These are phyloP conservation scores for Ilyonectria robusta DNA, from an alignment of 2,329 filamentous ascomycete species.

Conservation along the genomic window DNA sequence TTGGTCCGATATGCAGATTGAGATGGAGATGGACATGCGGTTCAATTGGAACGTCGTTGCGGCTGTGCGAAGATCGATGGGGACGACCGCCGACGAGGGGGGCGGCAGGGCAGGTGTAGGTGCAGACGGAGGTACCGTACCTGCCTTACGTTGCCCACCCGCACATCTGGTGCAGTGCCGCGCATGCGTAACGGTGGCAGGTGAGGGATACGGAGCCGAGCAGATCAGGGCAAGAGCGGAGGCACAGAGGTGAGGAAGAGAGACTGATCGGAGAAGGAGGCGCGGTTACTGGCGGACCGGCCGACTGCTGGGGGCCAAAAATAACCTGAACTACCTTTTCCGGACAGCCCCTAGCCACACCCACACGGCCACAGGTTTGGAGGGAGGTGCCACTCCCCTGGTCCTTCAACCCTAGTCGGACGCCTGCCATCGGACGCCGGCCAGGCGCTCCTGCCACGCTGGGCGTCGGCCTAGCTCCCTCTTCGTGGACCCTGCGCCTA, in stretches of 20 bases:
- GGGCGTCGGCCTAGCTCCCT: slow-evolving; percentile 20
- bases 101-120: background rate
- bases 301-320: slow-evolving; percentile 44
- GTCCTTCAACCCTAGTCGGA: slow-evolving; percentile 4
- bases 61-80: slow-evolving; percentile 27
- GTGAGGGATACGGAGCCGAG: slow-evolving; percentile 3
- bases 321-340: slow-evolving; percentile 36
- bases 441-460: background rate
- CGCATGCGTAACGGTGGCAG: slow-evolving; percentile 29
- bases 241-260: slow-evolving; percentile 2
- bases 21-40: slow-evolving; percentile 14
- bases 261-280: slow-evolving; percentile 6
- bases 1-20: background rate
- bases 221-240: slow-evolving; percentile 34
- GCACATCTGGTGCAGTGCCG: background rate
- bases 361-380: slow-evolving; percentile 31
- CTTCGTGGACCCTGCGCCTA: slow-evolving; percentile 33
- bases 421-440: slow-evolving; percentile 26
- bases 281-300: slow-evolving; percentile 33
- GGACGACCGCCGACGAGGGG: slow-evolving; percentile 4
- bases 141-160: slow-evolving; percentile 12
- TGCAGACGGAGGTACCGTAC: slow-evolving; percentile 25
- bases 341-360: slow-evolving; percentile 36
- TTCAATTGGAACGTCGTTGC: slow-evolving; percentile 20
- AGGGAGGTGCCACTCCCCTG: slow-evolving; percentile 12